Evolutionary conservation across 2,329 filamentous ascomycete genomes (phyloP), one percentile per base, ranked within the genome.

Genomic region (Macroventuria anomochaeta): DNA sequence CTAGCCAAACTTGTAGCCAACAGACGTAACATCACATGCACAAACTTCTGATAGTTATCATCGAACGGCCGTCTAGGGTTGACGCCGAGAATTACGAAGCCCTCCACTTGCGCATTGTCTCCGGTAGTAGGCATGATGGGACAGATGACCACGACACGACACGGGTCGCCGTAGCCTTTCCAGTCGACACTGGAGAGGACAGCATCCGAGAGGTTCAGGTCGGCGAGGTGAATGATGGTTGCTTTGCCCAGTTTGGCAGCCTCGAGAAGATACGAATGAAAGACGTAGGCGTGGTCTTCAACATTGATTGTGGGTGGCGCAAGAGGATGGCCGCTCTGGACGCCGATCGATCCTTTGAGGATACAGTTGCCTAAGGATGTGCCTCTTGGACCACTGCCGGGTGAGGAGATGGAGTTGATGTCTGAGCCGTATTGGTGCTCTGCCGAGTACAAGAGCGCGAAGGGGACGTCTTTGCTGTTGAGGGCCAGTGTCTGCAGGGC

Each of bases 401-500:
- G 60, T 1, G 63, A 65, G 15, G 59, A 61, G 2, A 64, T n/a
- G 15, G 62, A 57, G 8, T 51, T 48, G 7, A 59, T 47, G 10
- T 67, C 57, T 15, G 61, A 54, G 3, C 46, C 42, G 7, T 44
- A 44, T 15, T 57, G 32, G 15, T 55, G 34, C 36, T 64, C 65
- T 5, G 61, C 57, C 6, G 63, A 60, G 51, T 70, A 71, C 0
- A 71, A 26, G 7, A 71, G 46, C 1, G 64, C 68, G 31, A 70
- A 63, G 1, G 65, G 68, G 1, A 64, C 63, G 43, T 69, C 68
- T 47, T 83, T 81, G 59, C 88, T 85, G 65, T 92, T 91, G 64
- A 83, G 85, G 55, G 88, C 83, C 10, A 93, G 79, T 1, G 88
- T 87, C 46, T 83, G 79, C 29, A 85, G 79, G 0, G 91, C 84